Evolutionary conservation across 75 land plant genomes (phyloP).

Genomic region (Ceratopteris richardii): DNA sequence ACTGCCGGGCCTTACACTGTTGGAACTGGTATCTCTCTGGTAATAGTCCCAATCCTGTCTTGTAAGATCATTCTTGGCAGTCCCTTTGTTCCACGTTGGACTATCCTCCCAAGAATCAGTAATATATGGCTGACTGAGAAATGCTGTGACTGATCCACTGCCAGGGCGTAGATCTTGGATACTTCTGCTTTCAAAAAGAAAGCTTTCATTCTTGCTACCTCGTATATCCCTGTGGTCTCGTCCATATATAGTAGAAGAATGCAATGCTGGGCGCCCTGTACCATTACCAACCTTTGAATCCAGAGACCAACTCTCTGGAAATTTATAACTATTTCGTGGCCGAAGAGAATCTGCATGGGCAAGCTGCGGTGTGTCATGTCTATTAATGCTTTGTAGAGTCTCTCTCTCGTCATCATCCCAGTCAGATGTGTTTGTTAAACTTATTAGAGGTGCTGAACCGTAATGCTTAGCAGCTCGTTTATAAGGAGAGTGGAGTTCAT

Average conservation of each 20-base stretch:
- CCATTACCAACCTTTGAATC: background rate
- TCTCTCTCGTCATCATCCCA: slow-evolving; percentile 99
- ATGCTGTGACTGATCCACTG: slow-evolving; percentile 21
- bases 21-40: slow-evolving; percentile 5
- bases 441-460: slow-evolving; percentile 48
- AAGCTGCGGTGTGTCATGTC: slow-evolving; percentile 27
- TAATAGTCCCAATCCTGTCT: slow-evolving; percentile 25
- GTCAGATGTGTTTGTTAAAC: slow-evolving; percentile 54
- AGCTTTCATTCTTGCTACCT: slow-evolving; percentile 6
- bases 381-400: slow-evolving; percentile 41
- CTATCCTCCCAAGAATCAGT: slow-evolving; percentile 6
- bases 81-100: slow-evolving; percentile 11
- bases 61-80: slow-evolving; percentile 26
- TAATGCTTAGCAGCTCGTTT: slow-evolving; percentile 27
- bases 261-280: slow-evolving; percentile 4
- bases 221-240: background rate
- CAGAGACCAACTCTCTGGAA: background rate
- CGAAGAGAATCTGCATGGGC: slow-evolving; percentile 28
- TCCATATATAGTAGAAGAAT: background rate
- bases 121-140: background rate
- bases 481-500: background rate
- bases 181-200: slow-evolving; percentile 17
- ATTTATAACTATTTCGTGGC: slow-evolving; percentile 6
- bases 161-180: slow-evolving; percentile 33
- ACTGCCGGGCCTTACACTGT: background rate